Conservation (phyloP, 176 grass and related monocot genomes). For the Pontederia crassipes region DNA sequence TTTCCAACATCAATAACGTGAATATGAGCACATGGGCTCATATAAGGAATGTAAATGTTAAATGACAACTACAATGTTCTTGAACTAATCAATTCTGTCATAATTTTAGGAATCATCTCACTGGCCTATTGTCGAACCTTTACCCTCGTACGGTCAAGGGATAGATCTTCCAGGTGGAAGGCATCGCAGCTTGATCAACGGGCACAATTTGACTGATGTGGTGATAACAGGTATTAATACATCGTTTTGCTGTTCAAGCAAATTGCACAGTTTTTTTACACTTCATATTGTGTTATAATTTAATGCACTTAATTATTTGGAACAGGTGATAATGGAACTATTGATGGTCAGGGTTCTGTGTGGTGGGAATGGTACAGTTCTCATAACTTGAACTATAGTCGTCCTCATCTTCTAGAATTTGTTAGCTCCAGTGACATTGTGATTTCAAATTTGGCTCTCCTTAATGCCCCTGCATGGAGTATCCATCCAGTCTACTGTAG, state of each 20-base stretch:
- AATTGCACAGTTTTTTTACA: background rate
- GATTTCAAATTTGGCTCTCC: slow-evolving; percentile 69
- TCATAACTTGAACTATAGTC: slow-evolving; percentile 58
- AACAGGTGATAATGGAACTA: slow-evolving; percentile 58
- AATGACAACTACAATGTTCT: background rate
- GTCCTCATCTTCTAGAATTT: slow-evolving; percentile 78
- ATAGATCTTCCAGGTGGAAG: slow-evolving; percentile 64
- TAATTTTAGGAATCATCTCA: slow-evolving; percentile 54
- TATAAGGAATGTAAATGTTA: too few relatives aligned
- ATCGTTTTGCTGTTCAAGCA: background rate
- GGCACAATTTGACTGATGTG: slow-evolving; percentile 66
- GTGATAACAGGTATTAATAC: slow-evolving; percentile 56
- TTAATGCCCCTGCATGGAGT: slow-evolving; percentile 81
- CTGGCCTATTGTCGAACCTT: slow-evolving; percentile 68
- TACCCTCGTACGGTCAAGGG: slow-evolving; percentile 87
- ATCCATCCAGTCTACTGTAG: slow-evolving; percentile 80
- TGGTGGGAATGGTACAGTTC: slow-evolving; percentile 77
- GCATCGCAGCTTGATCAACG: slow-evolving; percentile 70
- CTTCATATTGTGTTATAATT: background rate
- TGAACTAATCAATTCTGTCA: background rate
- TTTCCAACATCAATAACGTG: too few relatives aligned
- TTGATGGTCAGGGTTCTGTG: slow-evolving; percentile 70
- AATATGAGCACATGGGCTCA: too few relatives aligned
- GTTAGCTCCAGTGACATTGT: slow-evolving; percentile 48
- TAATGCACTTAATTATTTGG: background rate